Evolutionary conservation across 768 basidiomycete species (phyloP).

Genomic region (Neoboletus magnificus): DNA sequence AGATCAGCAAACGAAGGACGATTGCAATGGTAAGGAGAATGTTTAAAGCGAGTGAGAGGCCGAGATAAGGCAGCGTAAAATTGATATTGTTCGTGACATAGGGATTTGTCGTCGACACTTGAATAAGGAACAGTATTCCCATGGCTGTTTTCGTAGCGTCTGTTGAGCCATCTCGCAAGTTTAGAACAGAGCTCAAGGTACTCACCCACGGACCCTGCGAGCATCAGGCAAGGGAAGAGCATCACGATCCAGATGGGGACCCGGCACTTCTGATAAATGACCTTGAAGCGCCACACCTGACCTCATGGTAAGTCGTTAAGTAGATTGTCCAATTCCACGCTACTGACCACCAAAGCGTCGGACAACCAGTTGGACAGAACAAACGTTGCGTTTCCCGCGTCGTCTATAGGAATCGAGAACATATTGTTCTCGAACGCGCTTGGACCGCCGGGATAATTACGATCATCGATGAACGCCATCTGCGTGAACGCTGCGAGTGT

Average conservation of each 20-base stretch:
- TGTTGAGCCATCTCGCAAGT: background rate
- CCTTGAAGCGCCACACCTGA: conserved; percentile 17
- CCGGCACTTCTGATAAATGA: conserved; percentile 8
- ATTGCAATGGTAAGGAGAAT: conserved; percentile 34
- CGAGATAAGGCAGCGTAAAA: conserved; percentile 22
- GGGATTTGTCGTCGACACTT: conserved; percentile 10
- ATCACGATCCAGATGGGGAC: conserved; percentile 5
- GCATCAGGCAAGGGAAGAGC: conserved; percentile 8
- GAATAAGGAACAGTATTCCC: conserved; percentile 8
- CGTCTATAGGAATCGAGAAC: conserved; percentile 23
- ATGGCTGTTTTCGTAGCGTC: background rate
- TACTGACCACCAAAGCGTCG: conserved; percentile 19
- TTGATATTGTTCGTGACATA: conserved; percentile 10
- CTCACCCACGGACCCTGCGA: conserved; percentile 8
- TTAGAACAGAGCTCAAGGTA: background rate
- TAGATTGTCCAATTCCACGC: background rate
- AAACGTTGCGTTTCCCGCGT: conserved; percentile 6
- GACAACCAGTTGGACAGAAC: conserved; percentile 12
- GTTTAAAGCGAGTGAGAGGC: conserved; percentile 31
- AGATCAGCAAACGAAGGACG: conserved; percentile 24
- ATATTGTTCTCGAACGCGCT: conserved; percentile 16
- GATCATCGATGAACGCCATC: conserved; percentile 29
- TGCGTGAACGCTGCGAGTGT: conserved; percentile 22
- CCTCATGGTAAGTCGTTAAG: background rate
- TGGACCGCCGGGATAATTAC: conserved; percentile 33